Evolutionary conservation across 192 early-diverging fungal genomes (phyloP).

Genomic region (Podila horticola): DNA sequence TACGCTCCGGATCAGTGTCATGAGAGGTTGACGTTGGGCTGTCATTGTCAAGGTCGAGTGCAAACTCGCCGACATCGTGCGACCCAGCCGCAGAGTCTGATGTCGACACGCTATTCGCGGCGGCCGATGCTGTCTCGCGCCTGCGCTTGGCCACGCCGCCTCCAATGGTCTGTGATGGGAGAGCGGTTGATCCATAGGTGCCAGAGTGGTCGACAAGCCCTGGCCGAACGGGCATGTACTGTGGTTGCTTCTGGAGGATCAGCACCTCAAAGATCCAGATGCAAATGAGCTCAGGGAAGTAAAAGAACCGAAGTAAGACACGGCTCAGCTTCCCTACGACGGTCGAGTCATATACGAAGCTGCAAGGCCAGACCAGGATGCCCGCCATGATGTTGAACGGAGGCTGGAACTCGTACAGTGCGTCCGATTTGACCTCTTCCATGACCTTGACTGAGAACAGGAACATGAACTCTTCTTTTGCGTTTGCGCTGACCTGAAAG

Average conservation of each 20-base stretch:
- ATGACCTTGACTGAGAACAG: slow-evolving; percentile 56
- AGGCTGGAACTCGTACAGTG: slow-evolving; percentile 52
- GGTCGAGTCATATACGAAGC: slow-evolving; percentile 18
- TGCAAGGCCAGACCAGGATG: slow-evolving; percentile 35
- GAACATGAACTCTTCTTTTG: slow-evolving; percentile 58
- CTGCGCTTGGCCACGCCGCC: slow-evolving; percentile 27
- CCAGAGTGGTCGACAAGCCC: slow-evolving; percentile 16
- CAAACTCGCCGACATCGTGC: background rate
- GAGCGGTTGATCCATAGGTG: background rate
- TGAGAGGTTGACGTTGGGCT: background rate
- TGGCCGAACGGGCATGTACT: slow-evolving; percentile 22
- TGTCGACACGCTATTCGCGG: background rate
- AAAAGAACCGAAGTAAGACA: slow-evolving; percentile 41
- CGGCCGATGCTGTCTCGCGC: background rate
- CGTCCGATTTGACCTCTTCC: slow-evolving; percentile 55
- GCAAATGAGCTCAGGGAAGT: slow-evolving; percentile 41
- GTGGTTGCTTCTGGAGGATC: slow-evolving; percentile 20
- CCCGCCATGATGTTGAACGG: slow-evolving; percentile 55
- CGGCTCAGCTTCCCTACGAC: slow-evolving; percentile 43
- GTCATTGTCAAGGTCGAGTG: background rate
- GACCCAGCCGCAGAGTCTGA: background rate
- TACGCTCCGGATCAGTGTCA: no score
- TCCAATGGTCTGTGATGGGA: background rate
- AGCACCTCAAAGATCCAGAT: slow-evolving; percentile 52
- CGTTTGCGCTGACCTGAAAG: slow-evolving; percentile 49